These are phyloP conservation scores for Ochetophila trinervis DNA, from an alignment of 306 rosid species.

Conservation along the genomic window DNA sequence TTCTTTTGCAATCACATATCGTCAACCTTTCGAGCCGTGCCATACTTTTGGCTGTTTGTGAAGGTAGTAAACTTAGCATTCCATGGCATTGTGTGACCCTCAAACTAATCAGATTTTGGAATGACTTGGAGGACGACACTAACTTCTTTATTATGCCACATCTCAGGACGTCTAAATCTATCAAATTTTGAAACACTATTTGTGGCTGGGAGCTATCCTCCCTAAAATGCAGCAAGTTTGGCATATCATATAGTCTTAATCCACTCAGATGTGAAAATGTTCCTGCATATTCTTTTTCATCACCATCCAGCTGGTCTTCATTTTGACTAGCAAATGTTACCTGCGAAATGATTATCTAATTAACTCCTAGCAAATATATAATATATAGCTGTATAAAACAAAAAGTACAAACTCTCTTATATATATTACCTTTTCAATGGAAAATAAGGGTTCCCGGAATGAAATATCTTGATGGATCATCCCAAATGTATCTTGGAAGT, in stretches of 20 bases:
- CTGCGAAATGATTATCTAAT: not conserved
- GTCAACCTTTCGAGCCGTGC: not conserved
- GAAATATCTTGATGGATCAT: not conserved
- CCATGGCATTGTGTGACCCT: not conserved
- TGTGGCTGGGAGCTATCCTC: not conserved
- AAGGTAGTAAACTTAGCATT: conserved; percentile 16
- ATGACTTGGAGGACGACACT: not conserved
- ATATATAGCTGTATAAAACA: no score
- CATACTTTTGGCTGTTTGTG: not conserved
- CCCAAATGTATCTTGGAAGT: not conserved
- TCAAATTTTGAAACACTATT: not conserved
- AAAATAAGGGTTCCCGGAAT: conserved; percentile 4
- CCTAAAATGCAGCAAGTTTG: not conserved
- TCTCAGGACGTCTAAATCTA: rapidly evolving
- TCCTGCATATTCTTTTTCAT: not conserved
- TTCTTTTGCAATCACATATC: not conserved
- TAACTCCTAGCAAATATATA: no score
- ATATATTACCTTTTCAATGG: conserved; percentile 13
- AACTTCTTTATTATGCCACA: conserved; percentile 22
- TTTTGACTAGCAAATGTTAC: conserved; percentile 1
- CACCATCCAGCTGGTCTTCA: not conserved
- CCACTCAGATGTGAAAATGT: not conserved
- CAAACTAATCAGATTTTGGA: conserved; percentile 2
- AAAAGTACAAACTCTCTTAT: not conserved
- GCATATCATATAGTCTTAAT: rapidly evolving